These are phyloP conservation scores for Gossypium turneri DNA, from an alignment of 345 rosid genomes.

Conservation along the genomic window DNA sequence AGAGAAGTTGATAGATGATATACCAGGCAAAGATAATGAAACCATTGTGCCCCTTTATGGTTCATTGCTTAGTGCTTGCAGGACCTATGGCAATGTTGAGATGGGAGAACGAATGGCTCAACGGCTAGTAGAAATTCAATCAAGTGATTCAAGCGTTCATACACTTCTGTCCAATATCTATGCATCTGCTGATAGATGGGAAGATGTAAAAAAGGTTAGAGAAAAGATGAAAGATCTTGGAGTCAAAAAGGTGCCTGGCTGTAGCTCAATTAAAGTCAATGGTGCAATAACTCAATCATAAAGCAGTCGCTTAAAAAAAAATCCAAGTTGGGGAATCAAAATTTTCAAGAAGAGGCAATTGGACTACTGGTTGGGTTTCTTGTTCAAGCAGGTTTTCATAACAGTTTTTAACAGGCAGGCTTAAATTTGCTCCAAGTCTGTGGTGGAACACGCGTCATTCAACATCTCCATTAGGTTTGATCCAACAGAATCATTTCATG, in stretches of 20 bases:
- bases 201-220: conserved; percentile 62
- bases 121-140: conserved; percentile 41
- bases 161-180: conserved; percentile 66
- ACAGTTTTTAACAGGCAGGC: not conserved
- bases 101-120: conserved; percentile 58
- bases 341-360: conserved; percentile 3
- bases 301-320: not conserved
- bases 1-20: conserved; percentile 42
- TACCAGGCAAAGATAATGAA: conserved; percentile 31
- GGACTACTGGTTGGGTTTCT: not conserved
- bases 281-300: conserved; percentile 20
- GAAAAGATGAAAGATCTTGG: conserved; percentile 69
- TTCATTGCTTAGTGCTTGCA: conserved; percentile 69
- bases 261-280: conserved; percentile 59
- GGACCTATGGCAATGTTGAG: conserved; percentile 49
- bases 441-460: not conserved
- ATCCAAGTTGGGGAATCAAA: not conserved
- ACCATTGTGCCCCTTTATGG: conserved; percentile 52
- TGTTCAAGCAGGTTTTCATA: not conserved
- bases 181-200: conserved; percentile 70
- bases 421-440: not conserved
- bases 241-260: conserved; percentile 68
- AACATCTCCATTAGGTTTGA: not conserved
- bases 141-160: conserved; percentile 50
- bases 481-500: not conserved